Evolutionary conservation across 306 rosid species (phyloP).

Genomic region (Cucumis hystrix): DNA sequence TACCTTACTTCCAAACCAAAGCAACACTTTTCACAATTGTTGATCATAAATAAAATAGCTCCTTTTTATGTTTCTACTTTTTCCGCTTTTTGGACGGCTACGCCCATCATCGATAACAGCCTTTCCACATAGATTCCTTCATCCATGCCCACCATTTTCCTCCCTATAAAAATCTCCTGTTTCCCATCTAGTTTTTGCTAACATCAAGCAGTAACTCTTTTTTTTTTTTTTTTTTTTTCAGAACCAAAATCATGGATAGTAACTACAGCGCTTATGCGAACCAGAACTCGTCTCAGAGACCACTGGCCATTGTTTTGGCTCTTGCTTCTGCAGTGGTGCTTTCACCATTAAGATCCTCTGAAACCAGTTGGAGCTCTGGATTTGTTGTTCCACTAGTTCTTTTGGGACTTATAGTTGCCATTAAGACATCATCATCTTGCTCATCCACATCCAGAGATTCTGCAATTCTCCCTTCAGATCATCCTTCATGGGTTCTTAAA

Average conservation of each 20-base stretch:
- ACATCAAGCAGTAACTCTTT: not conserved
- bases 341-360: slow-evolving; percentile 47
- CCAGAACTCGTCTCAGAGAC: slow-evolving; percentile 52
- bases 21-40: not conserved
- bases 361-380: slow-evolving; percentile 57
- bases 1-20: slow-evolving; percentile 30
- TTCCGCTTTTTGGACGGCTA: slow-evolving; percentile 72
- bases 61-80: slow-evolving; percentile 5
- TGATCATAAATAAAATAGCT: not conserved
- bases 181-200: not conserved
- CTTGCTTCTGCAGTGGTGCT: slow-evolving; percentile 48
- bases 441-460: slow-evolving; percentile 22
- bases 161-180: slow-evolving; percentile 35
- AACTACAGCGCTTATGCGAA: slow-evolving; percentile 17
- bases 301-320: slow-evolving; percentile 61
- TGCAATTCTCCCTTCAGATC: slow-evolving; percentile 34
- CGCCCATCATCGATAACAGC: slow-evolving; percentile 25
- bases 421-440: slow-evolving; percentile 44
- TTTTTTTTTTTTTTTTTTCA: not conserved
- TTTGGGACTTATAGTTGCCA: slow-evolving; percentile 63
- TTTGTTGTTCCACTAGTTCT: slow-evolving; percentile 72
- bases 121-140: slow-evolving; percentile 54
- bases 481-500: slow-evolving; percentile 68
- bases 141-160: slow-evolving; percentile 13
- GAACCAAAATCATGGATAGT: slow-evolving; percentile 31